phyloP scores from a whole-genome alignment of 331 rosid species.

The Cydonia oblonga region DNA sequence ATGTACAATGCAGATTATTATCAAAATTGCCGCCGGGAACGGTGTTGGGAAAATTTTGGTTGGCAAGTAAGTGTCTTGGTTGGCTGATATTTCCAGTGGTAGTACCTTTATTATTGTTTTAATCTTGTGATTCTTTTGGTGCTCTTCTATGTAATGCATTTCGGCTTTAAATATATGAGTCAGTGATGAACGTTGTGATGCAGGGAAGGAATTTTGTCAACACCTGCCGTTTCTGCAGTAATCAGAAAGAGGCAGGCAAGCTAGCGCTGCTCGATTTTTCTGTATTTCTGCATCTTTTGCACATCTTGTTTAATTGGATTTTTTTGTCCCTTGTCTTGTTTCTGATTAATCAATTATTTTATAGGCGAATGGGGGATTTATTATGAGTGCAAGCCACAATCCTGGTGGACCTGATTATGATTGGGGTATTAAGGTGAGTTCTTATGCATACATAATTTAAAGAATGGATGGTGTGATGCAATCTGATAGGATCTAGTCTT shows the following conservation, averaged over 20 bases:
- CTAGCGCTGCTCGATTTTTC: background rate
- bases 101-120: background rate
- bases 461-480: background rate
- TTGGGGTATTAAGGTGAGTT: slow-evolving; percentile 94
- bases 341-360: slow-evolving; percentile 8
- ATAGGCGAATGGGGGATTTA: slow-evolving; percentile 96
- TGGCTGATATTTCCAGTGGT: slow-evolving; percentile 4
- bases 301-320: slow-evolving; percentile 3
- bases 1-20: slow-evolving; percentile 55
- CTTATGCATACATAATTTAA: slow-evolving; percentile 4
- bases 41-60: slow-evolving; percentile 89
- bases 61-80: slow-evolving; percentile 61
- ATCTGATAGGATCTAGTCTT: background rate
- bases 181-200: slow-evolving; percentile 9
- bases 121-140: background rate
- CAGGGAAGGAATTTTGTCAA: slow-evolving; percentile 91
- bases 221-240: slow-evolving; percentile 97
- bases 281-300: slow-evolving; percentile 15
- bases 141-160: background rate
- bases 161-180: background rate
- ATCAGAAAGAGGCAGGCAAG: slow-evolving; percentile 82
- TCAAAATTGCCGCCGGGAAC: slow-evolving; percentile 92
- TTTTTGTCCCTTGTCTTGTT: background rate
- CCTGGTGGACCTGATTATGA: slow-evolving; percentile 99
- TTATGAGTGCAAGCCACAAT: slow-evolving; percentile 98